Evolutionary conservation across 176 grass and related monocot species (phyloP).

Genomic region (Typha latifolia): DNA sequence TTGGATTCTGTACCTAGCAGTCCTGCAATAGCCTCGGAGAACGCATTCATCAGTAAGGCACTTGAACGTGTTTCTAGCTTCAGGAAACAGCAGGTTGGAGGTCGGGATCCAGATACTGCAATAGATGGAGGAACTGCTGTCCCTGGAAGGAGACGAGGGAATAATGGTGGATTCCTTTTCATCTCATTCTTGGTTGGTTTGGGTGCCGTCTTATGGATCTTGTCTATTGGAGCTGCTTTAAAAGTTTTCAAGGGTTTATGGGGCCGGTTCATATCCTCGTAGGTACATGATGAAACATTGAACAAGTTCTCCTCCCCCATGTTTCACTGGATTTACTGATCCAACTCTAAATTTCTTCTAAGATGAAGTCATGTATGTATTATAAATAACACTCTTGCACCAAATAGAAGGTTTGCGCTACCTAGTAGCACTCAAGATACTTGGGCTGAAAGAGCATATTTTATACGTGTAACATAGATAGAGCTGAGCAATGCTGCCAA

Average conservation of each 20-base stretch:
- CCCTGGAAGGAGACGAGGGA: slow-evolving; percentile 20
- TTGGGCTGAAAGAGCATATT: too few species aligned
- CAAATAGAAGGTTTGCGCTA: too few species aligned
- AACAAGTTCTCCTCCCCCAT: background rate
- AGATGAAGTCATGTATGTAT: background rate
- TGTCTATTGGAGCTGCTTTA: slow-evolving; percentile 36
- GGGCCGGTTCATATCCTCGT: background rate
- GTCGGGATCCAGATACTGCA: slow-evolving; percentile 1
- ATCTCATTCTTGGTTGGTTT: slow-evolving; percentile 55
- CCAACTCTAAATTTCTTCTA: background rate
- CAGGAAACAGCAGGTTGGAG: slow-evolving; percentile 34
- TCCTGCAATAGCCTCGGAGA: slow-evolving; percentile 79
- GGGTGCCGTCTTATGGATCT: slow-evolving; percentile 57
- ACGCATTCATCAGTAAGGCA: slow-evolving; percentile 47
- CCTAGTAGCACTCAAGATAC: too few species aligned
- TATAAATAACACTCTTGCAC: too few species aligned
- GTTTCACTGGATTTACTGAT: background rate
- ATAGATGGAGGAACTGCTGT: slow-evolving; percentile 21
- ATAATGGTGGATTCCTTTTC: slow-evolving; percentile 35
- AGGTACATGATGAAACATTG: background rate
- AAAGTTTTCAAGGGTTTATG: slow-evolving; percentile 50
- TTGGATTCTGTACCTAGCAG: slow-evolving; percentile 68
- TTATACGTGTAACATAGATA: too few species aligned
- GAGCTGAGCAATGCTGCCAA: too few species aligned
- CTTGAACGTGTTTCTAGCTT: slow-evolving; percentile 80